Evolutionary conservation across 306 rosid species (phyloP).

Genomic region (Quercus mongolica): DNA sequence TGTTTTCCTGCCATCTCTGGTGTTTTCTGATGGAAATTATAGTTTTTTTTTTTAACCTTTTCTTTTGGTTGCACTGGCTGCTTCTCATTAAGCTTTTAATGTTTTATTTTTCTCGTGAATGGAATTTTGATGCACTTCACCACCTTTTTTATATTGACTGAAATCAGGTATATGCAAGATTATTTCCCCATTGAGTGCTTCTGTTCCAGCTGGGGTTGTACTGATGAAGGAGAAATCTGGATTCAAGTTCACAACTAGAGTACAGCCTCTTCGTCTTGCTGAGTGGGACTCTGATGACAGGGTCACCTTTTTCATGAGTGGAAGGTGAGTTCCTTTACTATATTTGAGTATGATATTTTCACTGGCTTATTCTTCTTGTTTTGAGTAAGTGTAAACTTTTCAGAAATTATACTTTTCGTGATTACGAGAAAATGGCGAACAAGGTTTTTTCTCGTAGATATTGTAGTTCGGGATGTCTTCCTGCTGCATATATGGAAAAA

Average conservation of each 20-base stretch:
- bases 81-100: background rate
- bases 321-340: conserved; percentile 55
- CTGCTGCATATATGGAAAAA: conserved; percentile 77
- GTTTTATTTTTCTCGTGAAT: background rate
- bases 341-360: background rate
- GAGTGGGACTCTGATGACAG: conserved; percentile 95
- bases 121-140: conserved; percentile 2
- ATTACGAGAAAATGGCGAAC: conserved; percentile 96
- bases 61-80: background rate
- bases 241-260: conserved; percentile 94
- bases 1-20: background rate
- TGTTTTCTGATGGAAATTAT: background rate
- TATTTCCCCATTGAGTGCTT: conserved; percentile 82
- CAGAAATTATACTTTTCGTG: conserved; percentile 89
- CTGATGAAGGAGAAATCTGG: conserved; percentile 87
- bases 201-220: conserved; percentile 94
- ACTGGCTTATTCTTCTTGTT: conserved; percentile 8
- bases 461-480: conserved; percentile 78
- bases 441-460: conserved; percentile 83
- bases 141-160: background rate
- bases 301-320: conserved; percentile 93
- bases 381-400: conserved; percentile 33
- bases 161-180: conserved; percentile 90
- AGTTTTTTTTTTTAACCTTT: background rate
- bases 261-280: conserved; percentile 97